phyloP scores from a whole-genome alignment of 2,329 filamentous ascomycete genomes.

The Westerdykella sp. region DNA sequence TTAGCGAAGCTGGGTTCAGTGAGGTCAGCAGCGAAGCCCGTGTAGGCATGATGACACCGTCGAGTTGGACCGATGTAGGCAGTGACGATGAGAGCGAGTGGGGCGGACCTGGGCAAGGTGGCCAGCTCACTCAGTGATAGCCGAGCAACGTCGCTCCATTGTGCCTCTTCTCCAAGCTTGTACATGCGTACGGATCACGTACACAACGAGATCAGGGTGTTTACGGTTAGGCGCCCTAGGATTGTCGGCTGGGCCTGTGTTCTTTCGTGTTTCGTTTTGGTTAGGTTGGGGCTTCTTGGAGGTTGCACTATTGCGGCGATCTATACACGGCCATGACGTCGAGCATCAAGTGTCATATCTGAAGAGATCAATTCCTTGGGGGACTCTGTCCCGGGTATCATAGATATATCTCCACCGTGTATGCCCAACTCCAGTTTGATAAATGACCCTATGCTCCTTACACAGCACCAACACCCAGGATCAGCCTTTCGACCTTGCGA shows the following conservation, averaged over 20 bases:
- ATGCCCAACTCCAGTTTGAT: background rate
- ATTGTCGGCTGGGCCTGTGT: background rate
- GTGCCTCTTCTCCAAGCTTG: no score
- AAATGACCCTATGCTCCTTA: constrained; percentile 4
- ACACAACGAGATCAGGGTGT: no score
- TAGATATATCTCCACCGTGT: background rate
- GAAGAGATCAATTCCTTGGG: background rate
- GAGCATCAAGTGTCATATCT: no score
- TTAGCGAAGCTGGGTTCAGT: constrained; percentile 30
- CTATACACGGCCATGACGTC: no score
- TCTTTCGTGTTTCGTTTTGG: background rate
- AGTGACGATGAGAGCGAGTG: constrained; percentile 37
- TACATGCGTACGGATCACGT: no score
- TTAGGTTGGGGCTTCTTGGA: background rate
- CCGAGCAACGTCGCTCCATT: background rate
- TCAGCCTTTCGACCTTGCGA: constrained; percentile 43
- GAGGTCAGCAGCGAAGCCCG: constrained; percentile 19
- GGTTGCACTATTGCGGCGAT: no score
- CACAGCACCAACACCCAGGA: constrained; percentile 36
- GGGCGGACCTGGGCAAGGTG: constrained; percentile 21
- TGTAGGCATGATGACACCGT: constrained; percentile 34
- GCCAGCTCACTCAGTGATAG: constrained; percentile 23
- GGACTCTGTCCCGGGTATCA: background rate
- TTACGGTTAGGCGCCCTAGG: background rate
- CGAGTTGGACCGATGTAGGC: constrained; percentile 37